These are phyloP conservation scores for Leptomonas seymouri DNA, from an alignment of 208 protist genomes.

Conservation along the genomic window DNA sequence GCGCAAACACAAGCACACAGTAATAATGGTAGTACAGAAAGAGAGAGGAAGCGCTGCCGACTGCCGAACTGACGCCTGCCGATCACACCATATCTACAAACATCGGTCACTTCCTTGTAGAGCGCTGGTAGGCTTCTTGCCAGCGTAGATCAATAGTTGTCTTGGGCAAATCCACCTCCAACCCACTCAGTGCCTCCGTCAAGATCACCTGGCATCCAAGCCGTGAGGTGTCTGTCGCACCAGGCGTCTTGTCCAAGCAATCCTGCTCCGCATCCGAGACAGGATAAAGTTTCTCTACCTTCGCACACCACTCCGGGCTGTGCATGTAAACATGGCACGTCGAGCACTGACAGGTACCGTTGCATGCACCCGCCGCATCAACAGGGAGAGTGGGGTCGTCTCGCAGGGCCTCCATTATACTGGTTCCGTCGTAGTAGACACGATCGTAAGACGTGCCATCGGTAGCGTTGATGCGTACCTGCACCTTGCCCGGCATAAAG, in stretches of 20 bases:
- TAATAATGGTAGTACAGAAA: too few relatives aligned
- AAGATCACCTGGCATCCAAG: conserved; percentile 67
- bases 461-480: conserved; percentile 34
- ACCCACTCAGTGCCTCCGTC: conserved; percentile 40
- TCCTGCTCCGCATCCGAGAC: conserved; percentile 72
- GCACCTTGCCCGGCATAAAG: conserved; percentile 35
- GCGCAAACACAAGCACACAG: too few relatives aligned
- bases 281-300: conserved; percentile 66
- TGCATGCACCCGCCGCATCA: conserved; percentile 87
- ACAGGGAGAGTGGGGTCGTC: conserved; percentile 55
- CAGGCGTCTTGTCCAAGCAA: conserved; percentile 48
- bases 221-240: conserved; percentile 41
- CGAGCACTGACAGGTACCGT: conserved; percentile 92
- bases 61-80: too few relatives aligned
- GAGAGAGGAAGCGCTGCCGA: too few relatives aligned
- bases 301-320: conserved; percentile 75
- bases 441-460: conserved; percentile 32
- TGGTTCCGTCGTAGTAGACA: conserved; percentile 48
- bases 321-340: conserved; percentile 95
- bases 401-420: conserved; percentile 90
- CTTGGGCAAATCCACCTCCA: conserved; percentile 30
- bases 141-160: conserved; percentile 26
- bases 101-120: conserved; percentile 7
- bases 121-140: conserved; percentile 17
- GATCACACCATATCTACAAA: neutral